Conservation (phyloP, 345 rosid species). For the Hibiscus syriacus region DNA sequence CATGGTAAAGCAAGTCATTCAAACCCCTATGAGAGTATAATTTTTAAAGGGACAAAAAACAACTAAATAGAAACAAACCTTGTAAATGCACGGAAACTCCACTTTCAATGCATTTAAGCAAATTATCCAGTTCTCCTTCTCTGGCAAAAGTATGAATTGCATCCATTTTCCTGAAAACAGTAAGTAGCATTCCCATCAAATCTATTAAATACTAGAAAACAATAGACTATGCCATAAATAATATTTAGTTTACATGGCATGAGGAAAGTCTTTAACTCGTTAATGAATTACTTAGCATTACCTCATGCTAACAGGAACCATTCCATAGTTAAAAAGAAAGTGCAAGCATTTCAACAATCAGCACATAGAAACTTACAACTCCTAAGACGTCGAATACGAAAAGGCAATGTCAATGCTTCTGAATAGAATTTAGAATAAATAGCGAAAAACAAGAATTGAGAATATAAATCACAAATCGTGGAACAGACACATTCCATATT, state of each 20-base stretch:
- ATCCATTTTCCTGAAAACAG: slow-evolving; percentile 63
- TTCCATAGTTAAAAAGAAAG: neutral
- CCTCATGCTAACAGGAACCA: neutral
- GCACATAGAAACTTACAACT: slow-evolving; percentile 1
- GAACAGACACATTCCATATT: neutral
- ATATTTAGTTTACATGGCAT: neutral
- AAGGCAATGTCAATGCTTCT: neutral
- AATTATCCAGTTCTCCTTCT: slow-evolving; percentile 72
- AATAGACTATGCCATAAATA: slow-evolving; percentile 34
- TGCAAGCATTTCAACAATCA: neutral
- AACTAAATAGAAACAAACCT: slow-evolving; percentile 31
- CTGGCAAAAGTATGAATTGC: slow-evolving; percentile 85
- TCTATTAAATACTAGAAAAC: slow-evolving; percentile 3
- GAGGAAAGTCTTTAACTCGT: neutral
- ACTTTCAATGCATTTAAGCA: slow-evolving; percentile 59
- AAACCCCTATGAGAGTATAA: neutral
- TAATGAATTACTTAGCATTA: neutral
- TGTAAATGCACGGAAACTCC: slow-evolving; percentile 62
- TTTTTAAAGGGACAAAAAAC: neutral
- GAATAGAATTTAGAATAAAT: neutral
- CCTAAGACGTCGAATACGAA: neutral
- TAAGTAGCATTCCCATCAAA: neutral
- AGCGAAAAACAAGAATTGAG: neutral
- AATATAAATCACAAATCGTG: neutral
- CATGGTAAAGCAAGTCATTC: neutral